A percentile compares a stretch with the other conserved stretches of the same genome.
These are phyloP conservation scores for Penstemon barbatus DNA, from an alignment of 257 asterid genomes.

Conservation along the genomic window DNA sequence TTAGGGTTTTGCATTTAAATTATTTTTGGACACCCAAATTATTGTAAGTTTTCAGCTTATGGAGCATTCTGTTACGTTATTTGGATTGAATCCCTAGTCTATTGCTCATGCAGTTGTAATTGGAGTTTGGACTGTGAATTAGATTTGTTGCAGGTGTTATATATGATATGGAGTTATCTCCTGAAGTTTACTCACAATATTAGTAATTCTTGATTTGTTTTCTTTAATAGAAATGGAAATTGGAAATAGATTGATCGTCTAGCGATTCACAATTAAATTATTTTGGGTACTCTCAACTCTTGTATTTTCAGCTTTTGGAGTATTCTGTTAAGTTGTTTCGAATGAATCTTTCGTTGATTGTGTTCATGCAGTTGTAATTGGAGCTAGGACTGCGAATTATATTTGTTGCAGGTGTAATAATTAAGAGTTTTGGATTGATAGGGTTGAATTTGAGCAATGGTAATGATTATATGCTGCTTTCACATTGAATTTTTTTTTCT, in stretches of 20 bases:
- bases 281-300: too few relatives aligned
- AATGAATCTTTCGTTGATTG: constrained; percentile 4
- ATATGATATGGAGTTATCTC: constrained; percentile 5
- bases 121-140: too few relatives aligned
- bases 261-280: constrained; percentile 28
- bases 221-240: neutral
- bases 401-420: too few relatives aligned
- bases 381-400: constrained; percentile 34
- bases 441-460: constrained; percentile 40
- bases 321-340: too few relatives aligned
- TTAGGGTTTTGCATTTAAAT: constrained; percentile 32
- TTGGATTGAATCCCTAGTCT: neutral
- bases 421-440: too few relatives aligned
- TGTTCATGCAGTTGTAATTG: constrained; percentile 25
- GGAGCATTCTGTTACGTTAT: neutral
- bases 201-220: neutral
- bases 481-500: too few relatives aligned
- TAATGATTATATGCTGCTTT: constrained; percentile 25
- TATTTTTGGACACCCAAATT: too few relatives aligned
- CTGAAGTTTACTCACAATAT: neutral
- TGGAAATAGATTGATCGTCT: constrained; percentile 10
- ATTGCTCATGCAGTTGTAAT: too few relatives aligned
- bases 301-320: constrained; percentile 25
- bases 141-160: too few relatives aligned
- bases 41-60: neutral